Evolutionary conservation across 2,329 filamentous ascomycete genomes (phyloP).

Genomic region (Aspergillus unguis): DNA sequence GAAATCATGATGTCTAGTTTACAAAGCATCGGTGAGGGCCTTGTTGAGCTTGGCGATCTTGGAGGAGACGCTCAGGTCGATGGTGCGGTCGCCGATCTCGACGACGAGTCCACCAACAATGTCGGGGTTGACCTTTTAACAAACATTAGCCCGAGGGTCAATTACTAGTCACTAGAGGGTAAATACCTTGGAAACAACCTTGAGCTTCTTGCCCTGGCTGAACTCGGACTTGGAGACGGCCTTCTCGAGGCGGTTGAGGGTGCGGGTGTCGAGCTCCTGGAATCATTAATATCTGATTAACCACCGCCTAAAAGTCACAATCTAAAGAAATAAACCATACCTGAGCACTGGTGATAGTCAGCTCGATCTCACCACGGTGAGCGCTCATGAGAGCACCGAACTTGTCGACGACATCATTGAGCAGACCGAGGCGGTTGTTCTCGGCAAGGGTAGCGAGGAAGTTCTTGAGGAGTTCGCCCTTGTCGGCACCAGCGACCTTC

Average conservation of each 20-base stretch:
- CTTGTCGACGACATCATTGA: constrained; percentile 81
- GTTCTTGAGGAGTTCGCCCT: constrained; percentile 84
- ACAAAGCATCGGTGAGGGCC: constrained; percentile 93
- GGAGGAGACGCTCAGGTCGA: constrained; percentile 91
- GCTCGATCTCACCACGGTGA: constrained; percentile 86
- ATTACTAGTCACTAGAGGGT: not conserved
- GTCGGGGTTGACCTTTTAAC: constrained; percentile 77
- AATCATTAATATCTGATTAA: not conserved
- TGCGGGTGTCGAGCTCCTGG: constrained; percentile 81
- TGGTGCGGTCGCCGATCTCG: constrained; percentile 95
- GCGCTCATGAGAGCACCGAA: constrained; percentile 85
- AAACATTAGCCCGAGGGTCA: not conserved
- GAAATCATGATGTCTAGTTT: constrained; percentile 50
- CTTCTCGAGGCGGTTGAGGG: constrained; percentile 77
- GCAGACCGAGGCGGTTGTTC: constrained; percentile 88
- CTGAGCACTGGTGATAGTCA: constrained; percentile 84
- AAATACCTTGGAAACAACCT: constrained; percentile 84
- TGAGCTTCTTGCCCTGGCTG: constrained; percentile 93
- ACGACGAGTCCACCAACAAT: constrained; percentile 92
- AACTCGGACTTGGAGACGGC: constrained; percentile 87
- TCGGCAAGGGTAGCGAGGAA: constrained; percentile 86
- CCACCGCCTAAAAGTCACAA: not conserved
- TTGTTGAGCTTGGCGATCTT: constrained; percentile 99
- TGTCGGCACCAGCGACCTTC: constrained; percentile 72
- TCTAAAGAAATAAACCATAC: constrained; percentile 47